Conservation (phyloP, 2,329 filamentous ascomycete species). For the Chaetothyriales sp. region DNA sequence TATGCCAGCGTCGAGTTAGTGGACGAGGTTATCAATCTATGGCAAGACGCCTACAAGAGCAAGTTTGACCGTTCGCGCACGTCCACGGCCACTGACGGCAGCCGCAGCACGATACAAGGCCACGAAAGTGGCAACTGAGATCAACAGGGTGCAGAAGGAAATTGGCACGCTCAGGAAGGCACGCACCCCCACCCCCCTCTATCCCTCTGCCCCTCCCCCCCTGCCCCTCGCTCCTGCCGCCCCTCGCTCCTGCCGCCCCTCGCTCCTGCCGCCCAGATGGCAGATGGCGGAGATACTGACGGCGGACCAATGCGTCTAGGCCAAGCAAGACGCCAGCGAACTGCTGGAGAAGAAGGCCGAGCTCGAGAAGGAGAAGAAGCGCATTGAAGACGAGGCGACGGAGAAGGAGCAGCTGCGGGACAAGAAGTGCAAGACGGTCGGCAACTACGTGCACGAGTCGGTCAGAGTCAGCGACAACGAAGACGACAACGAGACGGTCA, state of each 20-base stretch:
- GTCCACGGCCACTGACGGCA: slow-evolving; percentile 4
- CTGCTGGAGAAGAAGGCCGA: slow-evolving; percentile 65
- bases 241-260: neutral
- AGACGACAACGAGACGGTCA: slow-evolving; percentile 68
- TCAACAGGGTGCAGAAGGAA: slow-evolving; percentile 80
- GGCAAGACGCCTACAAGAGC: slow-evolving; percentile 16
- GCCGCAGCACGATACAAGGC: slow-evolving; percentile 55
- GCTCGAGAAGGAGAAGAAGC: slow-evolving; percentile 71
- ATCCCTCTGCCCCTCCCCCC: slow-evolving; percentile 2
- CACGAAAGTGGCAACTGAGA: slow-evolving; percentile 67
- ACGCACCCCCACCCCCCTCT: slow-evolving; percentile 4
- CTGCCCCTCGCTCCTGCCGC: neutral
- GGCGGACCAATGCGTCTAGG: slow-evolving; percentile 28
- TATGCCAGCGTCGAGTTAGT: slow-evolving; percentile 70
- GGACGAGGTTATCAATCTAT: slow-evolving; percentile 61
- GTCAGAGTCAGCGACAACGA: slow-evolving; percentile 76
- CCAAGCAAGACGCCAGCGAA: slow-evolving; percentile 75
- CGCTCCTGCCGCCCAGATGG: neutral
- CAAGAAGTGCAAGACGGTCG: slow-evolving; percentile 69
- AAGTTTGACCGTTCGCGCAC: neutral
- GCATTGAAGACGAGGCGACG: slow-evolving; percentile 56
- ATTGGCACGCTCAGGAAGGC: slow-evolving; percentile 88
- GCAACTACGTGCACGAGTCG: slow-evolving; percentile 80
- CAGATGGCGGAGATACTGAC: neutral
- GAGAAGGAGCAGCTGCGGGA: slow-evolving; percentile 64